Evolutionary conservation across 352 stramenopile genomes (phyloP).

Genomic region (Globisporangium spinosum): DNA sequence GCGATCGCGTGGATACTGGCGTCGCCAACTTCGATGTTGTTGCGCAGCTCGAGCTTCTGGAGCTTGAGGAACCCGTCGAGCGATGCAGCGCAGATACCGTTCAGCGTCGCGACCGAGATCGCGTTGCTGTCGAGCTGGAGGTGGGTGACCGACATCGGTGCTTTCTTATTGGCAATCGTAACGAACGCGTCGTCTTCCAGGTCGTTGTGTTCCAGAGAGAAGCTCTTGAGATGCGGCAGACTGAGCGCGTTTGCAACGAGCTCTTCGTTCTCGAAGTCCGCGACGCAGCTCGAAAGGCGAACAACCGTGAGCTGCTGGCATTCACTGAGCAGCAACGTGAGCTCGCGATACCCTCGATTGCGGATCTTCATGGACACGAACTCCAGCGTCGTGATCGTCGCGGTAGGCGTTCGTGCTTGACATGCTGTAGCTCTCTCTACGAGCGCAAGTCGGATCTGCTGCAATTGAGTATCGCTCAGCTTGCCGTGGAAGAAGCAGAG

Average conservation of each 20-base stretch:
- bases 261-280: slow-evolving; percentile 51
- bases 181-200: slow-evolving; percentile 65
- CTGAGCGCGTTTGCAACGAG: slow-evolving; percentile 42
- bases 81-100: slow-evolving; percentile 39
- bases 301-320: slow-evolving; percentile 33
- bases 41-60: slow-evolving; percentile 52
- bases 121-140: slow-evolving; percentile 65
- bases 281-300: slow-evolving; percentile 55
- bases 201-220: slow-evolving; percentile 80
- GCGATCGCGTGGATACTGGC: slow-evolving; percentile 54
- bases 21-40: slow-evolving; percentile 67
- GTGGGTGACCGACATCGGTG: slow-evolving; percentile 31
- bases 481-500: slow-evolving; percentile 77
- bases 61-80: slow-evolving; percentile 50
- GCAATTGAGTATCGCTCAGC: slow-evolving; percentile 40
- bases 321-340: slow-evolving; percentile 40
- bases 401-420: background rate
- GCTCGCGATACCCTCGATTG: slow-evolving; percentile 35
- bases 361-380: slow-evolving; percentile 70
- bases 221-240: slow-evolving; percentile 28
- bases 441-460: slow-evolving; percentile 34
- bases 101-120: slow-evolving; percentile 42
- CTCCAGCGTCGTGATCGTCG: slow-evolving; percentile 40
- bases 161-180: slow-evolving; percentile 19
- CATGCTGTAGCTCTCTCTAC: background rate